These are phyloP conservation scores for Musa itinerans DNA, from an alignment of 176 grass and related monocot species.

Conservation along the genomic window DNA sequence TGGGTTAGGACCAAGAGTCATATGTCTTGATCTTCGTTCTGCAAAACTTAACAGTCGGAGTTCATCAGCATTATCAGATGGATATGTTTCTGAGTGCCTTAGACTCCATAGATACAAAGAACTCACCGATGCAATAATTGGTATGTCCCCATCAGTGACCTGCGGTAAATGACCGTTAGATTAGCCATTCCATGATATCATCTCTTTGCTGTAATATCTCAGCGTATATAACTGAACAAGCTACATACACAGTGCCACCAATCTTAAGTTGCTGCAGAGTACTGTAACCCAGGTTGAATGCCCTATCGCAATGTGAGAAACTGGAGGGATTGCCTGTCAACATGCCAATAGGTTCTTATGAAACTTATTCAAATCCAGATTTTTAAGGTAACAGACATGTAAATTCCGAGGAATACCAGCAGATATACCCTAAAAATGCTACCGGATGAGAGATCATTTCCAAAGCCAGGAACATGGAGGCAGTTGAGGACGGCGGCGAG, in stretches of 20 bases:
- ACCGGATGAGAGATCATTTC: too few relatives aligned
- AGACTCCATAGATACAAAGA: slow-evolving; percentile 5
- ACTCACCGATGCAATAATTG: slow-evolving; percentile 77
- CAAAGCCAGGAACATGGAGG: not conserved
- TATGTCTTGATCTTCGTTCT: slow-evolving; percentile 68
- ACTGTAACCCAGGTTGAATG: slow-evolving; percentile 70
- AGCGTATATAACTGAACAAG: not conserved
- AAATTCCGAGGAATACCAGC: not conserved
- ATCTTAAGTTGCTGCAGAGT: slow-evolving; percentile 80
- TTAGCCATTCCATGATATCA: slow-evolving; percentile 17
- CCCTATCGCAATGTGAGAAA: slow-evolving; percentile 63
- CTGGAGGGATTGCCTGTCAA: slow-evolving; percentile 65
- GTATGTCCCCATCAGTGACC: slow-evolving; percentile 79
- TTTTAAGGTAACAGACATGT: not conserved
- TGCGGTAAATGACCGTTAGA: slow-evolving; percentile 19
- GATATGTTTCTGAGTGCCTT: not conserved
- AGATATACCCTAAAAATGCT: too few relatives aligned
- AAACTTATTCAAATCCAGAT: not conserved
- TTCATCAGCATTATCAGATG: not conserved
- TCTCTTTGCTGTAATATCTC: slow-evolving; percentile 8
- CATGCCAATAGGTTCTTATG: not conserved
- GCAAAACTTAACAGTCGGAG: not conserved
- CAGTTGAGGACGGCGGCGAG: slow-evolving; percentile 19
- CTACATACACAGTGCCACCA: slow-evolving; percentile 88
- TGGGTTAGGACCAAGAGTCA: slow-evolving; percentile 52